phyloP scores from a whole-genome alignment of 129 eudicot genomes.

The Chrysanthemum makinoi region DNA sequence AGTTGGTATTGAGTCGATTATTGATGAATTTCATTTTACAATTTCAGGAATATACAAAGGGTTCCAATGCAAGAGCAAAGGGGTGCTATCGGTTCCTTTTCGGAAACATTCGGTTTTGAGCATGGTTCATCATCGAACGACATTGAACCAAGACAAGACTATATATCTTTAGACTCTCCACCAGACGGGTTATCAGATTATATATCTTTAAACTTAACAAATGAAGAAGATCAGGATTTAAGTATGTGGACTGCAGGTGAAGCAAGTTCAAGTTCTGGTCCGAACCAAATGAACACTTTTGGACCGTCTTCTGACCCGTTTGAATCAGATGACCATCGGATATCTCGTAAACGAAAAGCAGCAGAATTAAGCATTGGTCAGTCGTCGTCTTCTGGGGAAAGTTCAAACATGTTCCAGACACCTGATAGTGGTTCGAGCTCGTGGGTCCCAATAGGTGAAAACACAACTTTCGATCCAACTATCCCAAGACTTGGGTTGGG shows the following conservation, averaged over 20 bases:
- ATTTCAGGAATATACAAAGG: background rate
- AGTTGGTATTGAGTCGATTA: background rate
- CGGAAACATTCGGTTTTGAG: slow-evolving; percentile 49
- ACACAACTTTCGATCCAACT: slow-evolving; percentile 33
- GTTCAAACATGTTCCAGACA: slow-evolving; percentile 43
- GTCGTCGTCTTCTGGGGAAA: slow-evolving; percentile 61
- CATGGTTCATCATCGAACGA: slow-evolving; percentile 59
- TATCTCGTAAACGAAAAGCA: slow-evolving; percentile 75
- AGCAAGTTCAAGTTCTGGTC: slow-evolving; percentile 48
- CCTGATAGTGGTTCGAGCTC: slow-evolving; percentile 36
- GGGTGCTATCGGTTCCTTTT: slow-evolving; percentile 67
- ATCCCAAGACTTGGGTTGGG: slow-evolving; percentile 65
- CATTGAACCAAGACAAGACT: too few species aligned
- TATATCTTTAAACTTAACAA: slow-evolving; percentile 36
- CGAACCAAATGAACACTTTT: slow-evolving; percentile 31
- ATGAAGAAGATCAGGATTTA: slow-evolving; percentile 36
- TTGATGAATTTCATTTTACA: slow-evolving; percentile 1
- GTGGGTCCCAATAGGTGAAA: slow-evolving; percentile 40
- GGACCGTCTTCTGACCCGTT: slow-evolving; percentile 27
- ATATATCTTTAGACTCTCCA: slow-evolving; percentile 26
- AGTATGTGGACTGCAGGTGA: slow-evolving; percentile 57
- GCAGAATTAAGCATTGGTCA: slow-evolving; percentile 61
- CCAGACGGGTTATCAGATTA: slow-evolving; percentile 46
- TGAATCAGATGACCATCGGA: slow-evolving; percentile 47
- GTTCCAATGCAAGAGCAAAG: slow-evolving; percentile 81